phyloP scores from a whole-genome alignment of 2,329 filamentous ascomycete genomes.

The Teratosphaeria zuluensis region DNA sequence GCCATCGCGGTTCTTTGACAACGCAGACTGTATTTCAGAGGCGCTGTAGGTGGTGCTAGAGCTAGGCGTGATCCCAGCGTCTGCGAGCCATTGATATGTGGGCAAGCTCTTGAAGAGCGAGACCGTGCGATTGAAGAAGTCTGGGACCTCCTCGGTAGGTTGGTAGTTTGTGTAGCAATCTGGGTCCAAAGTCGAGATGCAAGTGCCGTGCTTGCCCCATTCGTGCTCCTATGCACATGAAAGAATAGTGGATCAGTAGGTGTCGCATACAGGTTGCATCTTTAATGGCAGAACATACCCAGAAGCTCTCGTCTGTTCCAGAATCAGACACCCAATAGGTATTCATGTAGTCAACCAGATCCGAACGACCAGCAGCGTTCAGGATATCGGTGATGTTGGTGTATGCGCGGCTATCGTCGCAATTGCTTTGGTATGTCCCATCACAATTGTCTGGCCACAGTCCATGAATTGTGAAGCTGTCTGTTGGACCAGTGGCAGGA shows the following conservation, averaged over 20 bases:
- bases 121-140: conserved; percentile 59
- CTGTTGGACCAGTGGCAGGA: conserved; percentile 53
- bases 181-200: conserved; percentile 58
- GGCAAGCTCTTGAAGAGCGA: conserved; percentile 57
- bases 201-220: conserved; percentile 65
- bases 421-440: conserved; percentile 58
- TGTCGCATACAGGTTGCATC: background rate
- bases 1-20: conserved; percentile 43
- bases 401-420: conserved; percentile 53
- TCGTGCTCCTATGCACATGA: conserved; percentile 40
- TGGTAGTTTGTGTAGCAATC: conserved; percentile 52
- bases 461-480: conserved; percentile 68
- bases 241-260: background rate
- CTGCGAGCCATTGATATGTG: conserved; percentile 52
- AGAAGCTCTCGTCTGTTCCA: conserved; percentile 55
- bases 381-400: conserved; percentile 57
- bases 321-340: conserved; percentile 60
- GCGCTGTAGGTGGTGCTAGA: conserved; percentile 31
- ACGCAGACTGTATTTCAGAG: conserved; percentile 48
- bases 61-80: conserved; percentile 51
- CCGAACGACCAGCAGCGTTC: conserved; percentile 41
- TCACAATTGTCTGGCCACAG: conserved; percentile 51
- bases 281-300: conserved; percentile 27
- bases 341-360: conserved; percentile 57
- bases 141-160: conserved; percentile 53